Evolutionary conservation across 73 alveolate species (phyloP).

Genomic region (Halteria grandinella): DNA sequence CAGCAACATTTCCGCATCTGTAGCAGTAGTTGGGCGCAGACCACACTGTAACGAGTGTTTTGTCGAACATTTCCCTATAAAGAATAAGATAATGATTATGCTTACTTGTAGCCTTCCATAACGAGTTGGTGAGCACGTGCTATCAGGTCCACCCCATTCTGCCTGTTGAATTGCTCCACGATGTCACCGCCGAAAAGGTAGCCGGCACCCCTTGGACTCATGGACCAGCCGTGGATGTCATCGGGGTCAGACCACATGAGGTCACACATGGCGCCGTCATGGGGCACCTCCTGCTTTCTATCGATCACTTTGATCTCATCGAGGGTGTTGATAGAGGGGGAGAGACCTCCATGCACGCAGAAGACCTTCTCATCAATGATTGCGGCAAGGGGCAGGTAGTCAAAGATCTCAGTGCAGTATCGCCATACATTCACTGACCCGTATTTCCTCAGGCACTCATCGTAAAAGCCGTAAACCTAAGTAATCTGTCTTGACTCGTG

Average conservation of each 20-base stretch:
- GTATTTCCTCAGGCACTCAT: slow-evolving; percentile 93
- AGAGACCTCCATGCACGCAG: slow-evolving; percentile 98
- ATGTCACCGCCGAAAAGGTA: slow-evolving; percentile 93
- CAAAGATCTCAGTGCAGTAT: slow-evolving; percentile 99
- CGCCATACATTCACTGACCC: slow-evolving; percentile 98
- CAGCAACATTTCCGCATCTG: slow-evolving; percentile 98
- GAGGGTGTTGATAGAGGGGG: slow-evolving; percentile 89
- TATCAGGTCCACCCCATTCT: slow-evolving; percentile 84
- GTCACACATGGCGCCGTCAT: slow-evolving; percentile 96
- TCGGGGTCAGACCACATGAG: slow-evolving; percentile 97
- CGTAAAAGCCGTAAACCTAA: slow-evolving; percentile 96
- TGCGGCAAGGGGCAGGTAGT: slow-evolving; percentile 97
- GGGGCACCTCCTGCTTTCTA: slow-evolving; percentile 92
- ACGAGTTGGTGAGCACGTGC: slow-evolving; percentile 97
- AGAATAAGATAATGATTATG: not conserved
- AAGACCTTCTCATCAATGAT: slow-evolving; percentile 92
- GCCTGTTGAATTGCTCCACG: slow-evolving; percentile 81
- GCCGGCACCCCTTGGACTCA: slow-evolving; percentile 98
- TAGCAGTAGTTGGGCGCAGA: slow-evolving; percentile 95
- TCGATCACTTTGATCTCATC: slow-evolving; percentile 90
- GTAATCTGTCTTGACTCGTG: slow-evolving; percentile 95
- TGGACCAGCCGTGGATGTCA: slow-evolving; percentile 86
- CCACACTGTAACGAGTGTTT: slow-evolving; percentile 95
- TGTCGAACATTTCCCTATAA: slow-evolving; percentile 80
- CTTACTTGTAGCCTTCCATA: slow-evolving; percentile 94